Percentiles rank a stretch among this genome's conserved stretches.
phyloP scores from a whole-genome alignment of 495 filamentous ascomycete species.

The Hypoxylon perforatum region DNA sequence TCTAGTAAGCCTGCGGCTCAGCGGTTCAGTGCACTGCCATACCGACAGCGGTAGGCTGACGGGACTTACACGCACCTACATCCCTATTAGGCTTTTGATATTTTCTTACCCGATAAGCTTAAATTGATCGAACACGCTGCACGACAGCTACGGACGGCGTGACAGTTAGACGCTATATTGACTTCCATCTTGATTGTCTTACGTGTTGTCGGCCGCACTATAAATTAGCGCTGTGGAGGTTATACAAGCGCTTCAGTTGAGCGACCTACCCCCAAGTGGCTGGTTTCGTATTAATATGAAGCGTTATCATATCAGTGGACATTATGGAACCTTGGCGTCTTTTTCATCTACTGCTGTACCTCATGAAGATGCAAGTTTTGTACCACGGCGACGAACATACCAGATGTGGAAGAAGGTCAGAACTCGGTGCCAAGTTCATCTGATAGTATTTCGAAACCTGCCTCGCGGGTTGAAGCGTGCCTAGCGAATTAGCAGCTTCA shows the following conservation, averaged over 20 bases:
- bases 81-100: not conserved
- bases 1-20: conserved; percentile 6
- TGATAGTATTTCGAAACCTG: not conserved
- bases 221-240: not conserved
- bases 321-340: not conserved
- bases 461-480: conserved; percentile 1
- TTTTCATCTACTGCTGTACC: not conserved
- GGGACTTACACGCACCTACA: not conserved
- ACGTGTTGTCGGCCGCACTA: not conserved
- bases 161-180: no score
- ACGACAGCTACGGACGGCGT: no score
- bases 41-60: conserved; percentile 4
- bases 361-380: no score
- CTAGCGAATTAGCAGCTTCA: not conserved
- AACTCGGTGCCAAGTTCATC: no score
- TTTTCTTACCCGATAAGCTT: conserved; percentile 6
- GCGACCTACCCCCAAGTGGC: not conserved
- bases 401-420: no score
- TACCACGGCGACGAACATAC: no score
- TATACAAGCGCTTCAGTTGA: not conserved
- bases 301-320: not conserved
- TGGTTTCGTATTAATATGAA: not conserved
- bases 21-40: not conserved
- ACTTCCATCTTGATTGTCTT: no score
- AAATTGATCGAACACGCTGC: not conserved